Percentiles rank a stretch among this genome's conserved stretches.
phyloP scores from a whole-genome alignment of 805 yeast species.

The Lachancea waltii region DNA sequence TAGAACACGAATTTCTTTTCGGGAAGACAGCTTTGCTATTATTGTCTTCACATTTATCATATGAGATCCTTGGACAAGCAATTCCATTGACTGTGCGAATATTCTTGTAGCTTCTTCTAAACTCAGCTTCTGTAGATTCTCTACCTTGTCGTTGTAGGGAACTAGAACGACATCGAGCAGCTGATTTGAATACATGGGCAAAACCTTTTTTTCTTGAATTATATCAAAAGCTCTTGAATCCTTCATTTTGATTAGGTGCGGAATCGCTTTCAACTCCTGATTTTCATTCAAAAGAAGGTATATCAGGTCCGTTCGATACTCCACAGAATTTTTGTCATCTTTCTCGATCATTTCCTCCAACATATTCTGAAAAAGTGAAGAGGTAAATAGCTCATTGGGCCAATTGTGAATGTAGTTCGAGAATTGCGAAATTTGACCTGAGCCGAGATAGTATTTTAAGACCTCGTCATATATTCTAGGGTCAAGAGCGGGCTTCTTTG shows the following conservation, averaged over 20 bases:
- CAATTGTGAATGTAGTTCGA: conserved; percentile 44
- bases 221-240: conserved; percentile 53
- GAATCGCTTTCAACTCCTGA: conserved; percentile 57
- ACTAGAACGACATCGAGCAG: conserved; percentile 48
- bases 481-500: conserved; percentile 38
- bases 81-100: conserved; percentile 41
- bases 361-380: conserved; percentile 36
- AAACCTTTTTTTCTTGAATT: conserved; percentile 55
- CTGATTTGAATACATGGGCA: conserved; percentile 41
- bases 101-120: conserved; percentile 36
- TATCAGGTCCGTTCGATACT: conserved; percentile 41
- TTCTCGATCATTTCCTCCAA: conserved; percentile 43
- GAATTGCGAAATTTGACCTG: conserved; percentile 34
- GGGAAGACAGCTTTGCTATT: conserved; percentile 39
- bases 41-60: conserved; percentile 54
- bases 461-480: conserved; percentile 40
- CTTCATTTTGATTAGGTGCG: conserved; percentile 50
- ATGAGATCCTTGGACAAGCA: conserved; percentile 58
- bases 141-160: conserved; percentile 30
- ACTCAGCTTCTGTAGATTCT: conserved; percentile 38
- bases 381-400: conserved; percentile 51
- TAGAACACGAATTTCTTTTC: conserved; percentile 39
- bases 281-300: conserved; percentile 49
- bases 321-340: conserved; percentile 19
- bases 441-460: conserved; percentile 40